A percentile compares a stretch with the other conserved stretches of the same genome.
Evolutionary conservation across 1,139 yeast species (phyloP).

Genomic region (Ogataea hybrid): DNA sequence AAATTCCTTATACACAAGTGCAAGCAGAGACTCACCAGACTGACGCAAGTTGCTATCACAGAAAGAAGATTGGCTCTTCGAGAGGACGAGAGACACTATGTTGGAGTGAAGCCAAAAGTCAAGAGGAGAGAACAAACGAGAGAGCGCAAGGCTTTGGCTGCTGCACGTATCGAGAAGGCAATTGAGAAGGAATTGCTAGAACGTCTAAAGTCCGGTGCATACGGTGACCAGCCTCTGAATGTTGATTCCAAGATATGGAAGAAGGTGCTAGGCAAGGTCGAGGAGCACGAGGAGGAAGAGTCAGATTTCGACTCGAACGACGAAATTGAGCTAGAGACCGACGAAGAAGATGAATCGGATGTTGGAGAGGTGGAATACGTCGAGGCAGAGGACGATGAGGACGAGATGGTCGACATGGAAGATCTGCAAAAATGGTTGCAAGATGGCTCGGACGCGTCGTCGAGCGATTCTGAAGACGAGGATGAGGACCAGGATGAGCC

Average conservation of each 20-base stretch:
- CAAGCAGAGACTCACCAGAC: slow-evolving; percentile 90
- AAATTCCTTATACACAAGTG: slow-evolving; percentile 88
- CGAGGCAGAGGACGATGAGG: slow-evolving; percentile 77
- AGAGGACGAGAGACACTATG: slow-evolving; percentile 90
- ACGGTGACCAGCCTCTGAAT: slow-evolving; percentile 95
- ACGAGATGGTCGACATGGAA: slow-evolving; percentile 87
- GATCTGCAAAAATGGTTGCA: slow-evolving; percentile 91
- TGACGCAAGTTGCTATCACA: slow-evolving; percentile 95
- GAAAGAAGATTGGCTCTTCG: slow-evolving; percentile 89
- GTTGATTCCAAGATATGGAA: slow-evolving; percentile 97
- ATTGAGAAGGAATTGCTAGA: slow-evolving; percentile 94
- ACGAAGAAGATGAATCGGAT: slow-evolving; percentile 56
- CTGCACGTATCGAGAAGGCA: slow-evolving; percentile 94
- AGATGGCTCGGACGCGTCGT: slow-evolving; percentile 39
- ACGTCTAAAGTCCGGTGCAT: slow-evolving; percentile 94
- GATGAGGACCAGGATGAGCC: slow-evolving; percentile 36
- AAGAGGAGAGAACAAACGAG: slow-evolving; percentile 91
- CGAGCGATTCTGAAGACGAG: slow-evolving; percentile 41
- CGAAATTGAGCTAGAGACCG: slow-evolving; percentile 33
- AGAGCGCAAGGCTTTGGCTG: slow-evolving; percentile 94
- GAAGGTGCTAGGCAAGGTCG: slow-evolving; percentile 80
- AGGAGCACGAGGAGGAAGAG: slow-evolving; percentile 58
- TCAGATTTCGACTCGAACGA: slow-evolving; percentile 42
- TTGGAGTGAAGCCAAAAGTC: slow-evolving; percentile 90
- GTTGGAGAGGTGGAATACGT: slow-evolving; percentile 83